phyloP scores from a whole-genome alignment of 1,139 yeast species.

The Candida labiduridarum region DNA sequence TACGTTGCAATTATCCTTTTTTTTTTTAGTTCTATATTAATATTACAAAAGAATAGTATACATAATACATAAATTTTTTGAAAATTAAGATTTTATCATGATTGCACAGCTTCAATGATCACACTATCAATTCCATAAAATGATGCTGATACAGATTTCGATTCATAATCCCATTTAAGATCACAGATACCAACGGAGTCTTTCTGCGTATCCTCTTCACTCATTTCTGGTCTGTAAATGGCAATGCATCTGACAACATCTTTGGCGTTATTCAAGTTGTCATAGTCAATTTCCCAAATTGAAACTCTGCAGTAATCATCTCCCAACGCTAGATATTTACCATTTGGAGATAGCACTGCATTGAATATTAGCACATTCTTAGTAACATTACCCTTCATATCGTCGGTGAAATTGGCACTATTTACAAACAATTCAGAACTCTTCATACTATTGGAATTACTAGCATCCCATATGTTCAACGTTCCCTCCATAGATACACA shows the following conservation, averaged over 20 bases:
- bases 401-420: conserved; percentile 23
- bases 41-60: conserved; percentile 1
- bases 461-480: conserved; percentile 66
- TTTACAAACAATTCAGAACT: conserved; percentile 29
- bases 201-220: conserved; percentile 5
- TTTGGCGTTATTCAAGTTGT: conserved; percentile 13
- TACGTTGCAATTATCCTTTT: not conserved
- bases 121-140: conserved; percentile 48
- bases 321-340: conserved; percentile 57
- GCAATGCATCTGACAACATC: conserved; percentile 28
- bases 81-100: not conserved
- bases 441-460: conserved; percentile 34
- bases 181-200: conserved; percentile 39
- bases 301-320: conserved; percentile 61
- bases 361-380: conserved; percentile 40
- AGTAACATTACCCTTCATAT: conserved; percentile 12
- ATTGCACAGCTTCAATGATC: conserved; percentile 19
- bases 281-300: conserved; percentile 49
- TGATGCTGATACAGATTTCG: conserved; percentile 38
- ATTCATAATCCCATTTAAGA: conserved; percentile 43
- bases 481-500: conserved; percentile 70
- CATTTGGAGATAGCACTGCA: conserved; percentile 54
- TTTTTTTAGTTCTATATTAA: conserved; percentile 2
- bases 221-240: conserved; percentile 21
- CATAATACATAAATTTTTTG: not conserved